Evolutionary conservation across 2,329 filamentous ascomycete genomes (phyloP), one percentile per base, ranked within the genome.

Genomic region (Cladosporium sp.): DNA sequence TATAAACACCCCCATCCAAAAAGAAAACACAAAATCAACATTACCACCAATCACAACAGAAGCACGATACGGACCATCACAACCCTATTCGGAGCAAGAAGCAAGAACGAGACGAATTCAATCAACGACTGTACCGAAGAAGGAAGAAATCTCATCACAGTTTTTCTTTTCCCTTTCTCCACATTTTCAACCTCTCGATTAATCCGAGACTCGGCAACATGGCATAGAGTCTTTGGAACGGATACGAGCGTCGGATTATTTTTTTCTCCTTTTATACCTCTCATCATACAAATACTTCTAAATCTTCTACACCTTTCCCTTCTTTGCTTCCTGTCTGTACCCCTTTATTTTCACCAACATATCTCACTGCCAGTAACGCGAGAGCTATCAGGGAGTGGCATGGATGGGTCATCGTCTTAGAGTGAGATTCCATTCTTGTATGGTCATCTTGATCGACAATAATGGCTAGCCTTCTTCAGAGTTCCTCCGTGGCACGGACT

Each of bases 61-160:
- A 32, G 28, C 37, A 10, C 24, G 22, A 52, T 25, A 25, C 24
- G 50, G 25, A 36, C n/a, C 37, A 34, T 8, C 44, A 25, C 32
- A 25, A 32, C 39, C 39, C 34, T 20, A 34, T 32, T 47, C 52
- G 52, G 47, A 36, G 45, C 45, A 44, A 32, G 19, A 55, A 48
- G 45, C 45, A 48, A 55, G 52, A n/a, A 55, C 52, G 52, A 55
- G 52, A 55, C 52, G 52, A 44, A 55, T 37, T 55, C 52, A 32
- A 55, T 55, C 52, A 37, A 55, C 52, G 52, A 55, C 52, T 55
- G 52, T 55, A 55, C 52, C 52, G 52, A 55, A 55, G n/a, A 55
- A 47, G 37, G 52, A 37, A 47, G 28, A 37, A 37, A 39, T n/a
- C 4, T 17, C 32, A 42, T 42, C 40, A 36, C 52, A 32, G 32